Conservation (phyloP, 2,329 filamentous ascomycete genomes). For the Calcarisporium arbuscula region DNA sequence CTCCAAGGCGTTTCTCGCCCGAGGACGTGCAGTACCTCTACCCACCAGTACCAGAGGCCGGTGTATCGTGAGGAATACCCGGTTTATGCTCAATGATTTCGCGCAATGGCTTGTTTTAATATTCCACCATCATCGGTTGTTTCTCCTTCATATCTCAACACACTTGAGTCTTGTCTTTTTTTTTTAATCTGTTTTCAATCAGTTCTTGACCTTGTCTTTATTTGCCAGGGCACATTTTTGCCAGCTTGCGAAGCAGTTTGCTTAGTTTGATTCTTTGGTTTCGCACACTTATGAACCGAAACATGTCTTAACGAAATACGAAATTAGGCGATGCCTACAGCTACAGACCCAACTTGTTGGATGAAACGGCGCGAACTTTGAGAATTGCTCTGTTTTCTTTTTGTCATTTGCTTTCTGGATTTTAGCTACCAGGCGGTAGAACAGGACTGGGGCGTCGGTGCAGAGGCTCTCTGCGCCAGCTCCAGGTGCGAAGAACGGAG, state of each 20-base stretch:
- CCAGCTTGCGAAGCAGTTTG: too few relatives aligned
- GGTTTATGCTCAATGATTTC: conserved; percentile 16
- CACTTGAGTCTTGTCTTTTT: too few relatives aligned
- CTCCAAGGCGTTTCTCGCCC: conserved; percentile 20
- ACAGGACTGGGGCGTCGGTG: too few relatives aligned
- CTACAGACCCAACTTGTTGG: conserved; percentile 16
- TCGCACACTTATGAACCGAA: conserved; percentile 21
- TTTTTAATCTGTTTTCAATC: too few relatives aligned
- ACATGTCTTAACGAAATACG: conserved; percentile 26
- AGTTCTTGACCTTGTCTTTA: too few relatives aligned
- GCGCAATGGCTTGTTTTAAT: too few relatives aligned
- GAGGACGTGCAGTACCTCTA: conserved; percentile 26
- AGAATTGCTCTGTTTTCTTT: conserved; percentile 10
- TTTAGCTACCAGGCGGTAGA: too few relatives aligned
- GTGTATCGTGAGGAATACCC: conserved; percentile 19
- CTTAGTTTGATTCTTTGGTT: conserved; percentile 20
- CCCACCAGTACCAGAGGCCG: conserved; percentile 16
- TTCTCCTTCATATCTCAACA: too few relatives aligned
- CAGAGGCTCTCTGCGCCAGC: too few relatives aligned
- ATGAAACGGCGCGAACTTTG: conserved; percentile 18
- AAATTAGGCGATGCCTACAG: conserved; percentile 17
- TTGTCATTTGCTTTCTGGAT: conserved; percentile 11
- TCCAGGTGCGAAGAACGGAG: too few relatives aligned
- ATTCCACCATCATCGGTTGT: too few relatives aligned
- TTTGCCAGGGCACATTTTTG: too few relatives aligned